Conservation (phyloP, 495 filamentous ascomycete species). For the Neurospora pannonica region DNA sequence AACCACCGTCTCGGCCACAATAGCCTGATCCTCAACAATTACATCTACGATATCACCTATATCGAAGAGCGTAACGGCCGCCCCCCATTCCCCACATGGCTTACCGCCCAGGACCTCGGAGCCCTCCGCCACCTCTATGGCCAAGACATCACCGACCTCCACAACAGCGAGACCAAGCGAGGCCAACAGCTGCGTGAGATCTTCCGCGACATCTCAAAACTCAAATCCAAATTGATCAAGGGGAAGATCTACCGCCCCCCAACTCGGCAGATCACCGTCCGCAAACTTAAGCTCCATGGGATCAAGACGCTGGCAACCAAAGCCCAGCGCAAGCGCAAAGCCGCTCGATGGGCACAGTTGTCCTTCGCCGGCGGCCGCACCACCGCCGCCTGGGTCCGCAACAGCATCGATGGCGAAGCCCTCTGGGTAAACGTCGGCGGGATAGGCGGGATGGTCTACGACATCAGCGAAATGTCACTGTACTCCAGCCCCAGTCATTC, state of each 20-base stretch:
- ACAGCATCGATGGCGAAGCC: not conserved
- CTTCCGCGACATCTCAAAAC: not conserved
- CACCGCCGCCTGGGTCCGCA: not conserved
- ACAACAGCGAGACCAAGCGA: not conserved
- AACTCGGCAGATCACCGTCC: not conserved
- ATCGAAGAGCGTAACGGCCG: not conserved
- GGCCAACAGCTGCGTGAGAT: not conserved
- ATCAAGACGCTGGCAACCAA: not conserved
- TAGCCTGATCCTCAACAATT: not conserved
- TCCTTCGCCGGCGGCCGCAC: not conserved
- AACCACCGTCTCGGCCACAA: not conserved
- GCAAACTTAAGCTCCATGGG: not conserved
- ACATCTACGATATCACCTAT: not conserved
- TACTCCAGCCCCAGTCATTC: not conserved
- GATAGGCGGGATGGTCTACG: not conserved
- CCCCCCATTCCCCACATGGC: not conserved
- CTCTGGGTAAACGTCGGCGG: not conserved
- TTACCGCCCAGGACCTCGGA: not conserved
- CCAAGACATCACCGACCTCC: not conserved
- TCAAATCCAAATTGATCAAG: not conserved
- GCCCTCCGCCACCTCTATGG: not conserved
- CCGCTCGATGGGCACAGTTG: not conserved
- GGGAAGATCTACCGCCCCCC: not conserved
- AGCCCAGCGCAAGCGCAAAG: not conserved
- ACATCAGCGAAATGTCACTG: not conserved